Evolutionary conservation across 129 eudicot species (phyloP).

Genomic region (Artemisia tridentata): DNA sequence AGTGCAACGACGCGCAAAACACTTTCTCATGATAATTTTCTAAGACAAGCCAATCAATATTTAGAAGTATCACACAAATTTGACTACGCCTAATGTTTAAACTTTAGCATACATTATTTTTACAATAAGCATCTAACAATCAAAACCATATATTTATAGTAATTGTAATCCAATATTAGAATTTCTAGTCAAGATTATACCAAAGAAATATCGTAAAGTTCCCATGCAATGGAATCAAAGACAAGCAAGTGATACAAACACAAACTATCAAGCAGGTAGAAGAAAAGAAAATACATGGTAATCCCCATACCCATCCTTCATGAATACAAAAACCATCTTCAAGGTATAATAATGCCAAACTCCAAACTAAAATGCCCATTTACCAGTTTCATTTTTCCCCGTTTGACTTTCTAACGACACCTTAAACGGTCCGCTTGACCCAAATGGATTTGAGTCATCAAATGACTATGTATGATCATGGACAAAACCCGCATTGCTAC

Average conservation of each 20-base stretch:
- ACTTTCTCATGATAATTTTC: no score
- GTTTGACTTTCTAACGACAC: conserved; percentile 64
- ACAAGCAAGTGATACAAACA: conserved; percentile 29
- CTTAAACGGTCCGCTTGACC: conserved; percentile 84
- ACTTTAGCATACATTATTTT: not conserved
- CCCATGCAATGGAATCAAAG: conserved; percentile 7
- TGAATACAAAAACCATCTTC: no score
- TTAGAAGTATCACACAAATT: no score
- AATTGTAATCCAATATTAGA: not conserved
- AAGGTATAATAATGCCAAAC: not conserved
- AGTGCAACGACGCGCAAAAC: no score
- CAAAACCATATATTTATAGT: not conserved
- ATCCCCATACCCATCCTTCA: no score
- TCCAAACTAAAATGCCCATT: conserved; percentile 59
- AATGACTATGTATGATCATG: conserved; percentile 65
- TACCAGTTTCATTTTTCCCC: conserved; percentile 56
- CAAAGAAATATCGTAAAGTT: no score
- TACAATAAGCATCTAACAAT: not conserved
- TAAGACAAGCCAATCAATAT: no score
- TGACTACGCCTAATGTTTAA: no score
- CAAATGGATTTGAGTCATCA: conserved; percentile 83
- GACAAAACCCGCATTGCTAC: conserved; percentile 54
- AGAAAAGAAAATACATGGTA: no score
- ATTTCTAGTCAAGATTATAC: no score
- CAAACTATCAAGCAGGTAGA: conserved; percentile 13